These are phyloP conservation scores for Yarrowia porcina DNA, from an alignment of 805 yeast species.

Conservation along the genomic window DNA sequence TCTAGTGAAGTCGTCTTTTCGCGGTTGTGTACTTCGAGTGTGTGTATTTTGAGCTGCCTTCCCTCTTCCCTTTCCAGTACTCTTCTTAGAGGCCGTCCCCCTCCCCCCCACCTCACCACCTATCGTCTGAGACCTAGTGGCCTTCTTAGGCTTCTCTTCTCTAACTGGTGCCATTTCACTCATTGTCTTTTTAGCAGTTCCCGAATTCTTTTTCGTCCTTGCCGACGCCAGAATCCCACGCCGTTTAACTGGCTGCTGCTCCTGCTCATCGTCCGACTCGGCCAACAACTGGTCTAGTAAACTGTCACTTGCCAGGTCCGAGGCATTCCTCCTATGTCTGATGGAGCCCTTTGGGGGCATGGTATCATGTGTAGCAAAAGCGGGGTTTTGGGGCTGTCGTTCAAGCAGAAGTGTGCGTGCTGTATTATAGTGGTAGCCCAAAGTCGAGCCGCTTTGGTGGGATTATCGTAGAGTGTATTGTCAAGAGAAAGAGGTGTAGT, in stretches of 20 bases:
- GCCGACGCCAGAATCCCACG: conserved; percentile 7
- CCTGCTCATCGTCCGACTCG: conserved; percentile 8
- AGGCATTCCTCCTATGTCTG: not conserved
- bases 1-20: not conserved
- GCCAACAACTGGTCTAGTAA: conserved; percentile 19
- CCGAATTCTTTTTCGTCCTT: not conserved
- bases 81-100: not conserved
- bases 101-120: no score
- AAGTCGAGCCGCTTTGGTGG: not conserved
- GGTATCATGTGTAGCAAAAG: conserved; percentile 11
- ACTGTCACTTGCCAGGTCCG: conserved; percentile 18
- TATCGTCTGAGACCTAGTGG: not conserved
- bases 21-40: not conserved
- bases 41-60: no score
- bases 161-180: not conserved
- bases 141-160: not conserved
- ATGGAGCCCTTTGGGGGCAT: conserved; percentile 23
- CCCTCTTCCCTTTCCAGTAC: not conserved
- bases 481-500: conserved; percentile 1
- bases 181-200: not conserved
- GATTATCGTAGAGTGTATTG: not conserved
- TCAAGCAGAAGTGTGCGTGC: not conserved
- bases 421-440: not conserved
- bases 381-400: not conserved
- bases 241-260: not conserved